These are phyloP conservation scores for Suillus tomentosus DNA, from an alignment of 768 basidiomycete genomes.

Conservation along the genomic window DNA sequence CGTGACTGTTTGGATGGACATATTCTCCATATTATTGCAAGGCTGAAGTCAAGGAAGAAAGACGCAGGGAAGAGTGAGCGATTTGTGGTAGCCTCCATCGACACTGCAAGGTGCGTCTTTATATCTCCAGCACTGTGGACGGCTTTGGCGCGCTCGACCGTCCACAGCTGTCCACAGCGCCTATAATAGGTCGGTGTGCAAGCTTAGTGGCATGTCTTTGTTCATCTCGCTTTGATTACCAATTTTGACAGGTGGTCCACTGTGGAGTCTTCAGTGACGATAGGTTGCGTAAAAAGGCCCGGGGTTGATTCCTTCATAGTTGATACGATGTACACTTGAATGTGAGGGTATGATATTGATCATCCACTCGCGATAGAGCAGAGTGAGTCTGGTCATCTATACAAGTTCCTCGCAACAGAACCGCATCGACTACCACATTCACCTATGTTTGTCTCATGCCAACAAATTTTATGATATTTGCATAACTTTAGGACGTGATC, in stretches of 20 bases:
- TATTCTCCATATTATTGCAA: neutral
- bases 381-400: neutral
- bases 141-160: neutral
- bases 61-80: neutral
- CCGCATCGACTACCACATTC: neutral
- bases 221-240: neutral
- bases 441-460: neutral
- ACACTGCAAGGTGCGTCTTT: neutral
- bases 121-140: neutral
- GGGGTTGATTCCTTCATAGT: neutral
- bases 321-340: neutral
- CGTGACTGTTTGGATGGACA: neutral
- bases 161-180: constrained; percentile 6
- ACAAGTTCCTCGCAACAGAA: neutral
- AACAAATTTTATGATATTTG: neutral
- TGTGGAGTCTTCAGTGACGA: neutral
- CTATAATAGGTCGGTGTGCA: neutral
- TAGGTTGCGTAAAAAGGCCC: neutral
- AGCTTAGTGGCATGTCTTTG: constrained; percentile 1
- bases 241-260: neutral
- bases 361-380: neutral
- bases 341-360: neutral
- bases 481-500: neutral
- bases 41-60: neutral
- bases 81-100: neutral